Evolutionary conservation across 495 filamentous ascomycete species (phyloP).

Genomic region (Daldinia decipiens): DNA sequence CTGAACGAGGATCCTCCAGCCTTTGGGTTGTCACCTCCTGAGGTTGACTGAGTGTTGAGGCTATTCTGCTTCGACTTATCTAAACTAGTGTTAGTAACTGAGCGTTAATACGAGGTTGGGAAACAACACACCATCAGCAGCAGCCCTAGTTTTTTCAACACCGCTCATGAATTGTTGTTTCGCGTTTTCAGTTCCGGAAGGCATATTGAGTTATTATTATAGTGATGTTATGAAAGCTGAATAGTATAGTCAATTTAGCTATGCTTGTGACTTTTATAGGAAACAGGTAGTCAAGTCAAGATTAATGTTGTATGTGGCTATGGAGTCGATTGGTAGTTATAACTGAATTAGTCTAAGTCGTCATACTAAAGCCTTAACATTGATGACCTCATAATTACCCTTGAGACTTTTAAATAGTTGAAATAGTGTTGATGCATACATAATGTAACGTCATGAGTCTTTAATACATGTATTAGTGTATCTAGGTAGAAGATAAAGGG

Average conservation of each 20-base stretch:
- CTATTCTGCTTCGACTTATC: constrained; percentile 17
- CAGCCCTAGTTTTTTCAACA: constrained; percentile 29
- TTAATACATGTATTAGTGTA: too few relatives aligned
- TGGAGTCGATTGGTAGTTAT: not conserved
- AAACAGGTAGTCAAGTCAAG: not conserved
- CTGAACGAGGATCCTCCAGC: constrained; percentile 37
- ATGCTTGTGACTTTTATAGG: not conserved
- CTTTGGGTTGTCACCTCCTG: constrained; percentile 38
- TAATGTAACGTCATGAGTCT: not conserved
- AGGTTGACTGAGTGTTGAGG: constrained; percentile 8
- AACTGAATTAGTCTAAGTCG: not conserved
- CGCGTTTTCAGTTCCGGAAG: constrained; percentile 30
- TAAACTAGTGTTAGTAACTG: not conserved
- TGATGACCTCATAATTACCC: not conserved
- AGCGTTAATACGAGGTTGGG: not conserved
- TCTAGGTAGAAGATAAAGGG: not conserved
- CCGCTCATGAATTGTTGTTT: constrained; percentile 39
- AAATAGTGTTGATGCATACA: not conserved
- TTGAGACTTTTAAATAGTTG: not conserved
- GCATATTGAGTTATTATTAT: constrained; percentile 15
- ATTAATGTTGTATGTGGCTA: not conserved
- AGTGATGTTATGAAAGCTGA: not conserved
- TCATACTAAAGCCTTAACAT: not conserved
- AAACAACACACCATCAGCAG: constrained; percentile 19
- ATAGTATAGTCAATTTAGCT: not conserved